These are phyloP conservation scores for Didymella exigua DNA, from an alignment of 2,329 filamentous ascomycete genomes.

Conservation along the genomic window DNA sequence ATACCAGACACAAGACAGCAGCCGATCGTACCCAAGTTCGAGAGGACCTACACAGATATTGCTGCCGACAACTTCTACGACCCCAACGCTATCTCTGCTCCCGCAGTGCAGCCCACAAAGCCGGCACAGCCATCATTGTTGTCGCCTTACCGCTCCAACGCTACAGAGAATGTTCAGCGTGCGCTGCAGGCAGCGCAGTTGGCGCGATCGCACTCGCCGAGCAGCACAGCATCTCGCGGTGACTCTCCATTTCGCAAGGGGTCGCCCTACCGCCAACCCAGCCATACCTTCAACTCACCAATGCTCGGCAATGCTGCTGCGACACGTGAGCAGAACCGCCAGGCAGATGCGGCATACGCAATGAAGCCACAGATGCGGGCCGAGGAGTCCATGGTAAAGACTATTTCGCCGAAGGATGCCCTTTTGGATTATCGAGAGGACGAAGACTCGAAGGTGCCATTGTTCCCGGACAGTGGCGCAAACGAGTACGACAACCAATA, in stretches of 20 bases:
- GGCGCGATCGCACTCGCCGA: slow-evolving; percentile 65
- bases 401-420: slow-evolving; percentile 93
- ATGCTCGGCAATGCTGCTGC: slow-evolving; percentile 62
- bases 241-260: slow-evolving; percentile 81
- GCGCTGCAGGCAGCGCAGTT: slow-evolving; percentile 79
- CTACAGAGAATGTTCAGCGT: slow-evolving; percentile 67
- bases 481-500: slow-evolving; percentile 57
- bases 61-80: slow-evolving; percentile 86
- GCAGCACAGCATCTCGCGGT: slow-evolving; percentile 62
- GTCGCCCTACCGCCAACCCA: slow-evolving; percentile 56
- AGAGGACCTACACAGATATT: slow-evolving; percentile 83
- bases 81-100: slow-evolving; percentile 66
- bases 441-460: slow-evolving; percentile 71
- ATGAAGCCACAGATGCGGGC: slow-evolving; percentile 49
- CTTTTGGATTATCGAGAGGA: slow-evolving; percentile 81
- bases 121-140: slow-evolving; percentile 58
- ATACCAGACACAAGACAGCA: slow-evolving; percentile 58
- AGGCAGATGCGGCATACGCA: slow-evolving; percentile 60
- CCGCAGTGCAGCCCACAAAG: slow-evolving; percentile 47
- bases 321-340: slow-evolving; percentile 66
- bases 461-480: slow-evolving; percentile 70
- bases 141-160: slow-evolving; percentile 54
- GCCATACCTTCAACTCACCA: slow-evolving; percentile 49
- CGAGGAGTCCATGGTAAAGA: slow-evolving; percentile 65
- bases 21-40: slow-evolving; percentile 69